Base-by-base conservation (phyloP, 2,329 filamentous ascomycete genomes). In the Apiospora kogelbergensis region DNA sequence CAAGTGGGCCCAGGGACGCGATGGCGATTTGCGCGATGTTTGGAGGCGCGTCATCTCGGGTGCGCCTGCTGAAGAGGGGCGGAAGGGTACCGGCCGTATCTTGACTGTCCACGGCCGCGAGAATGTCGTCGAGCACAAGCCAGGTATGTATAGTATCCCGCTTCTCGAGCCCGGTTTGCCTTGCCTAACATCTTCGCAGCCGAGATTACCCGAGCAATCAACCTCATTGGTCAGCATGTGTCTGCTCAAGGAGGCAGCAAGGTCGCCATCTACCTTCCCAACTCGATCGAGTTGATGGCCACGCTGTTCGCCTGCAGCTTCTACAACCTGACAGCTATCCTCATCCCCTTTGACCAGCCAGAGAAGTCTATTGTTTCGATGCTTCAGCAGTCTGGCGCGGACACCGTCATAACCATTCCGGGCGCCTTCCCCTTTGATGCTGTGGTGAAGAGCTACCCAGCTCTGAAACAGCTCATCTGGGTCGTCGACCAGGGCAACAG, bases 21-120 rank as follows among this genome's bases (percentile, higher is more conserved):
- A 97, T 79, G 96, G 96, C 60, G 95, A 99, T 75, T 83, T 99
- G 72, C 88, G 95, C 68, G 95, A 99, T 80, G 85, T 99, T 68
- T 99, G 96, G 96, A 89, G 91, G 72, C 88, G 88, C 76, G 92
- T 90, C 53, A 85, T 90, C 11, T 85, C 84, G 68, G 93, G 93
- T 65, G 83, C 87, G 10, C 81, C 87, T 20, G 87, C 90, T 68
- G 88, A 90, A 44, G 88, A 90, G 63, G 91, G 90, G 37, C 83
- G 86, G 48, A 84, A 86, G 1, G 87, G 87, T 48, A 90, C 89
- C 72, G 93, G 92, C 70, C 90, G 89, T 75, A 86, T 98, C 70
- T 83, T 93, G 78, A 97, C 93, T 1, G 90, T 97, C 33, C 84
- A 93, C 68, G 96, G 95, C 70, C 91, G 87, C 69, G 88, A 93